A percentile compares a stretch with the other conserved stretches of the same genome.
These are phyloP conservation scores for Codiaeum variegatum DNA, from an alignment of 441 rosid genomes.

Conservation along the genomic window DNA sequence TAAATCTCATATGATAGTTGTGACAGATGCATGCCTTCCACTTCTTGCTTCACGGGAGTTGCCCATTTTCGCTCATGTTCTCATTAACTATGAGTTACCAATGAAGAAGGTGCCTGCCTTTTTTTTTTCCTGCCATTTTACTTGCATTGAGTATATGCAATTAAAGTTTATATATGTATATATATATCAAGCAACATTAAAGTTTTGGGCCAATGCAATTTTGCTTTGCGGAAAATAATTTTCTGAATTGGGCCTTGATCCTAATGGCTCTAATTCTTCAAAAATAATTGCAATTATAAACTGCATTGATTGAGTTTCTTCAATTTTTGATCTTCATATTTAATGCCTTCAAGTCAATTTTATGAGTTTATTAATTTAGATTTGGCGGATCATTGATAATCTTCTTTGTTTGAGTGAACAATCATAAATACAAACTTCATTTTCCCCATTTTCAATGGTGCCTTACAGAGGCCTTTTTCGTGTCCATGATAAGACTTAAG, in stretches of 20 bases:
- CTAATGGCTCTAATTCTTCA: background rate
- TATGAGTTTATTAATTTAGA: background rate
- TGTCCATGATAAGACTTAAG: background rate
- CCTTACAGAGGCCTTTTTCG: background rate
- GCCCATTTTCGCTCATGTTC: conserved; percentile 51
- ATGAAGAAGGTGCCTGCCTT: conserved; percentile 49
- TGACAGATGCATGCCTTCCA: conserved; percentile 82
- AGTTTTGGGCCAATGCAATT: background rate
- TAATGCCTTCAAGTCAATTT: background rate
- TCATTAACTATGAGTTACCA: conserved; percentile 87
- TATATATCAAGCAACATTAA: background rate
- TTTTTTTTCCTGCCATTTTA: background rate
- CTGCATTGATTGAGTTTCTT: background rate
- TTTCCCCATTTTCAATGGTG: background rate
- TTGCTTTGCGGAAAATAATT: background rate
- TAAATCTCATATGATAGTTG: conserved; percentile 63
- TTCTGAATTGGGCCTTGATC: background rate
- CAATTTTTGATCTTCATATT: background rate
- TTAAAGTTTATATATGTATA: too few relatives aligned
- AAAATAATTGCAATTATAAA: background rate
- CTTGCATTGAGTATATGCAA: background rate
- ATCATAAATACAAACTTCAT: background rate
- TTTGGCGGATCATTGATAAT: conserved; percentile 2
- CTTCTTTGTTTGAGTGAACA: background rate
- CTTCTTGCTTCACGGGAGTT: conserved; percentile 61